Conservation (phyloP, 2,329 filamentous ascomycete species). For the Alternaria consortialis region DNA sequence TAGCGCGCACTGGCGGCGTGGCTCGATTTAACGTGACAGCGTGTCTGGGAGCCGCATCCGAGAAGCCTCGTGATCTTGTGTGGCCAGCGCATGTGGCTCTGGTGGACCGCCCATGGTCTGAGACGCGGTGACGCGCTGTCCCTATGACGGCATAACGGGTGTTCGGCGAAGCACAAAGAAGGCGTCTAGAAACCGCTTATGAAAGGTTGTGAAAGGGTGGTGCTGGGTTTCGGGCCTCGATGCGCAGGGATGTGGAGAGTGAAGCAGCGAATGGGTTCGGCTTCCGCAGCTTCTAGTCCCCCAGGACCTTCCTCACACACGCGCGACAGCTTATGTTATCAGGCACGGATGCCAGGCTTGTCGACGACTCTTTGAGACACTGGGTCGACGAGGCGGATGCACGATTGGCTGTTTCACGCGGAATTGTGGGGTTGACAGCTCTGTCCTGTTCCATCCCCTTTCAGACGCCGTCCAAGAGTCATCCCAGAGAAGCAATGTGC, state of each 20-base stretch:
- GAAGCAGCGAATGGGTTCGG: conserved; percentile 32
- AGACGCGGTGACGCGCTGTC: conserved; percentile 28
- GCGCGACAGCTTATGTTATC: conserved; percentile 35
- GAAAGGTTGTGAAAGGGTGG: conserved; percentile 24
- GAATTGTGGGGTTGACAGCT: conserved; percentile 29
- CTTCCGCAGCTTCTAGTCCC: conserved; percentile 21
- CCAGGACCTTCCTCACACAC: conserved; percentile 25
- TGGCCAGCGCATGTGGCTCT: conserved; percentile 36
- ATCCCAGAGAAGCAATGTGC: conserved; percentile 34
- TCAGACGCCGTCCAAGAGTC: conserved; percentile 40
- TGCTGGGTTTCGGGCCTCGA: conserved; percentile 29
- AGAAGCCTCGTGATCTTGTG: conserved; percentile 28
- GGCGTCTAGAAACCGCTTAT: conserved; percentile 31
- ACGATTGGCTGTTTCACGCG: conserved; percentile 39
- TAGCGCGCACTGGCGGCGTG: conserved; percentile 19
- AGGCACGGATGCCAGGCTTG: conserved; percentile 29
- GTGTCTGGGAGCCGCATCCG: conserved; percentile 31
- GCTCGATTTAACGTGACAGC: conserved; percentile 31
- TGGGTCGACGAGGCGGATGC: conserved; percentile 39
- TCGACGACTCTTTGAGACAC: conserved; percentile 42
- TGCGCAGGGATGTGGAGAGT: conserved; percentile 30
- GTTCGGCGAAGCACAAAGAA: conserved; percentile 29
- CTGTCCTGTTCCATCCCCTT: conserved; percentile 40
- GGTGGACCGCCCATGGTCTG: conserved; percentile 26
- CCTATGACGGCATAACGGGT: conserved; percentile 24